Conservation (phyloP, 169 alveolate species). For the Eimeria sp. region DNA sequence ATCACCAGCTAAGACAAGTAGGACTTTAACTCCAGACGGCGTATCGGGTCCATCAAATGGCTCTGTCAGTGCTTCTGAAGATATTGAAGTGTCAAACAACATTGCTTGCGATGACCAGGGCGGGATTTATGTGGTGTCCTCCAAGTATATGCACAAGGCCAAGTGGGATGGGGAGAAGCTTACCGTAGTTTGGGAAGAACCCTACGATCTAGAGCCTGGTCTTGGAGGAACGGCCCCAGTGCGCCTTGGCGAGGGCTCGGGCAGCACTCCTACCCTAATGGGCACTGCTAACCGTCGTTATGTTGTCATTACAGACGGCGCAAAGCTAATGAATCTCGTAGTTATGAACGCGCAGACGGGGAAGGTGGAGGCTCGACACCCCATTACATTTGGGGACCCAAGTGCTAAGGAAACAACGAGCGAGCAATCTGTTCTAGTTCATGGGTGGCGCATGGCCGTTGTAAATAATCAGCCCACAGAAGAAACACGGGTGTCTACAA, state of each 20-base stretch:
- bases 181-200: conserved; percentile 78
- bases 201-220: conserved; percentile 65
- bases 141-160: conserved; percentile 80
- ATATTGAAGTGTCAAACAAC: conserved; percentile 82
- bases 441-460: conserved; percentile 85
- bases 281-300: conserved; percentile 65
- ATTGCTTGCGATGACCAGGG: conserved; percentile 83
- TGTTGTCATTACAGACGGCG: conserved; percentile 82
- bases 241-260: conserved; percentile 83
- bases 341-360: conserved; percentile 81
- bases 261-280: conserved; percentile 84
- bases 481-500: conserved; percentile 69
- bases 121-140: conserved; percentile 82
- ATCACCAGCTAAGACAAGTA: conserved; percentile 32
- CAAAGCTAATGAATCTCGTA: conserved; percentile 79
- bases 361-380: conserved; percentile 75
- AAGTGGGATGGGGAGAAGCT: conserved; percentile 78
- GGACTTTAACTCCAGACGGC: conserved; percentile 53
- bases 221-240: conserved; percentile 75
- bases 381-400: conserved; percentile 82
- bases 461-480: conserved; percentile 82
- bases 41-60: background rate
- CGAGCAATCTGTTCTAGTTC: conserved; percentile 84
- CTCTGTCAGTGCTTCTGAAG: conserved; percentile 1
- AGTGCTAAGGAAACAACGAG: conserved; percentile 68